Percentiles rank a stretch among this genome's conserved stretches.
Evolutionary conservation across 257 asterid genomes (phyloP).

Genomic region (Leptodermis oblonga): DNA sequence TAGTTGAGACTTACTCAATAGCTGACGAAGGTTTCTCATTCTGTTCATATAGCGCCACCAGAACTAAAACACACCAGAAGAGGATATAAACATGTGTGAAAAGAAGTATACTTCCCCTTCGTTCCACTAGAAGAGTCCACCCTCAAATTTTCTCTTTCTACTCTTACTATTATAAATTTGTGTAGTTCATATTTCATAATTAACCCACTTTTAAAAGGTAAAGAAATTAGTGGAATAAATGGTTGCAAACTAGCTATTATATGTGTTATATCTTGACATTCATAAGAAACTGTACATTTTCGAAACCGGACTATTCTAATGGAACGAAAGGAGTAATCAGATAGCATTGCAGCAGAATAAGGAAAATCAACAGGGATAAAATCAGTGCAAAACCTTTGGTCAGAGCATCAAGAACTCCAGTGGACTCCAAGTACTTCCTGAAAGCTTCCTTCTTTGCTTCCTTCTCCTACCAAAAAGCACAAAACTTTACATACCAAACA

Average conservation of each 20-base stretch:
- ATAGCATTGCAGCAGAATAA: not conserved
- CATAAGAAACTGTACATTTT: no score
- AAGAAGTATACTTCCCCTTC: no score
- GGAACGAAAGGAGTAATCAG: no score
- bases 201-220: no score
- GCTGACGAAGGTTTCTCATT: slow-evolving; percentile 90
- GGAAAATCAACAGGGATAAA: slow-evolving; percentile 11
- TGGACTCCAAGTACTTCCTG: slow-evolving; percentile 80
- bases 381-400: slow-evolving; percentile 57
- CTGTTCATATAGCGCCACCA: slow-evolving; percentile 88
- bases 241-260: no score
- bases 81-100: slow-evolving; percentile 5
- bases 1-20: slow-evolving; percentile 60
- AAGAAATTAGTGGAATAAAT: no score
- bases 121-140: no score
- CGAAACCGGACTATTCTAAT: no score
- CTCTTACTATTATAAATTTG: no score
- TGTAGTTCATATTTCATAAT: no score
- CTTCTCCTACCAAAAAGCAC: slow-evolving; percentile 57
- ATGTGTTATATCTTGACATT: no score
- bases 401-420: slow-evolving; percentile 87
- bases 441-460: slow-evolving; percentile 96
- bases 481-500: not conserved
- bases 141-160: no score
- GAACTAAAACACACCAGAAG: slow-evolving; percentile 41